Base-by-base conservation (phyloP, 148 eudicot species). In the Vaccinium darrowii region DNA sequence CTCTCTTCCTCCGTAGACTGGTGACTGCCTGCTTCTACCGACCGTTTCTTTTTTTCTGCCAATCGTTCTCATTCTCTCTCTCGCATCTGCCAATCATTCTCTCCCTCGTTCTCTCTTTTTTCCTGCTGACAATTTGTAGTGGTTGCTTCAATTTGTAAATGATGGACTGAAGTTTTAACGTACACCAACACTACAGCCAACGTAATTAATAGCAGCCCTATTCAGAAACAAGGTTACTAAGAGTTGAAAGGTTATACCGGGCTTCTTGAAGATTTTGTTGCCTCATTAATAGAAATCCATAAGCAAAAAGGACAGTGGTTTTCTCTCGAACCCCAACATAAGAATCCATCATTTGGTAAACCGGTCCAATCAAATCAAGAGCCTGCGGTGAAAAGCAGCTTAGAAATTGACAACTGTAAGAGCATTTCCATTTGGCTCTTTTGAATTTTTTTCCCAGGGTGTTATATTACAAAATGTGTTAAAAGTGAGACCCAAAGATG, bases 231-330 rank as follows among this genome's bases (percentile, higher is more conserved):
- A 85, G 62, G 63, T 53, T 47, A 43, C 18, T 73, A 33, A 84
- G 27, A 69, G n/a, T 52, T n/a, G 27, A 39, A 69, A 85, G 72
- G 7, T 33, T 76, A 18, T 91, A 96, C 99, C 99, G 88, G 83
- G 99, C 99, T 81, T 95, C 99, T 87, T 95, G 99, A 69, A 97
- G 92, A 88, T 95, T 97, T 47, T 95, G 90, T 91, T 94, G 98
- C 92, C 93, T 95, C 97, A 94, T 95, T 86, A 94, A 88, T 85
- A 97, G 83, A 86, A 97, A 95, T 25, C 99, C 99, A 90, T 95
- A 95, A 53, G 98, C 94, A 87, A 93, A 97, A 83, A 95, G 93
- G 75, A 91, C 96, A 85, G 91, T 39, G 49, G 98, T 93, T 89
- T 95, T 97, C 90, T 97, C 99, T 71, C 99, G 91, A n/a, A 92